Evolutionary conservation across 805 yeast genomes (phyloP).

Genomic region (Candida sithepensis): DNA sequence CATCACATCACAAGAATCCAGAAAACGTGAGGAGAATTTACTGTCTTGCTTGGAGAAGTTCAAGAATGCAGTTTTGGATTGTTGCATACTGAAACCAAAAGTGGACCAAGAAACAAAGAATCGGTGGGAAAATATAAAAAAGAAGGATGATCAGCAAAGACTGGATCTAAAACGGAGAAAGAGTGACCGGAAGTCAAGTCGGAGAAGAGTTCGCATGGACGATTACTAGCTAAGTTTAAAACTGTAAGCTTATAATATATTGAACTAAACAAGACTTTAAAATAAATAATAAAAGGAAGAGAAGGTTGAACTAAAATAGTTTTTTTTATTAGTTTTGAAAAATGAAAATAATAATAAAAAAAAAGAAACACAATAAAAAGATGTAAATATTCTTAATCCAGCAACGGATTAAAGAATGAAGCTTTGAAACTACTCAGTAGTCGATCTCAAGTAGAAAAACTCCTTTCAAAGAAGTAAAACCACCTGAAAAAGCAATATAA

Average conservation of each 20-base stretch:
- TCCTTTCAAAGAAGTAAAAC: not conserved
- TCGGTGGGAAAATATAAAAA: constrained; percentile 37
- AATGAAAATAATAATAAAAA: too few relatives aligned
- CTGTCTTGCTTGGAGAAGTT: constrained; percentile 45
- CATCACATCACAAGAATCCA: constrained; percentile 23
- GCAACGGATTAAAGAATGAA: too few relatives aligned
- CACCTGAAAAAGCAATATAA: not conserved
- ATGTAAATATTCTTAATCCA: not conserved
- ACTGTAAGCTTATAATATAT: constrained; percentile 2
- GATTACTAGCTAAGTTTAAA: constrained; percentile 9
- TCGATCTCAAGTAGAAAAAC: not conserved
- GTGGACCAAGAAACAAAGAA: constrained; percentile 30
- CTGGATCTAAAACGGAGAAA: constrained; percentile 17
- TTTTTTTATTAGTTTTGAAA: too few relatives aligned
- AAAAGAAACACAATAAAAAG: not conserved
- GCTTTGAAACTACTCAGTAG: not conserved
- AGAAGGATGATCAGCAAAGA: constrained; percentile 21
- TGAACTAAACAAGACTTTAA: not conserved
- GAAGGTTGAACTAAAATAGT: too few relatives aligned
- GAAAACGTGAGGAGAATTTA: constrained; percentile 44
- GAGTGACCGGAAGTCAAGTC: constrained; percentile 20
- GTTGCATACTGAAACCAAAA: constrained; percentile 22
- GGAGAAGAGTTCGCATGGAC: constrained; percentile 15
- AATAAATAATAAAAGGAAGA: too few relatives aligned
- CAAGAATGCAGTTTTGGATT: constrained; percentile 32